Percentiles rank a stretch among this genome's conserved stretches.
Evolutionary conservation across 2,329 filamentous ascomycete genomes (phyloP).

Genomic region (Capronia coronata): DNA sequence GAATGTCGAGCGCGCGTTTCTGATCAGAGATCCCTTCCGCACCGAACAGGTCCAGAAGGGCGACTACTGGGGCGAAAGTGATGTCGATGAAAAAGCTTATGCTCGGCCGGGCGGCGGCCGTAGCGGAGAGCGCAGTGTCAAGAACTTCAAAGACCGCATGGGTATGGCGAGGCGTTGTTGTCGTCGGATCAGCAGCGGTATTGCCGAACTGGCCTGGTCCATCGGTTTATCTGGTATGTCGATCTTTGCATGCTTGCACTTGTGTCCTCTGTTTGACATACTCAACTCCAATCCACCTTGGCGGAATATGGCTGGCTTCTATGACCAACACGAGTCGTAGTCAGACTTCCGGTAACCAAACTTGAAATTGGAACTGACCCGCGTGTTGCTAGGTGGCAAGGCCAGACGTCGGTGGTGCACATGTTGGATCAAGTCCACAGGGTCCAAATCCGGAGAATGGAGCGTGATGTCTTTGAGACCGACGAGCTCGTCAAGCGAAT

Average conservation of each 20-base stretch:
- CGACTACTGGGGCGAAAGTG: constrained; percentile 22
- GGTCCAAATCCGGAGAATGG: constrained; percentile 26
- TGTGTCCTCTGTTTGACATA: too few species aligned
- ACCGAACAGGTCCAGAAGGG: constrained; percentile 17
- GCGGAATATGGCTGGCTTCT: too few species aligned
- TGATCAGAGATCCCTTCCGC: constrained; percentile 15
- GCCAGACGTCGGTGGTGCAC: constrained; percentile 8
- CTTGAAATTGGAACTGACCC: not conserved
- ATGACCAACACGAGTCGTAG: too few species aligned
- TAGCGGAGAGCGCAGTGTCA: not conserved
- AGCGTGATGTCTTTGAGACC: constrained; percentile 22
- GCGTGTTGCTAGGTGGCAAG: constrained; percentile 18
- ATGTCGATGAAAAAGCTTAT: constrained; percentile 16
- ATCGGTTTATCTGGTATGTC: constrained; percentile 23
- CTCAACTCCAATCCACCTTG: too few species aligned
- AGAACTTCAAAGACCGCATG: constrained; percentile 16
- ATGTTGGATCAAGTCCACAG: constrained; percentile 24
- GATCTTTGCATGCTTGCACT: not conserved
- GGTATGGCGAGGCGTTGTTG: constrained; percentile 21
- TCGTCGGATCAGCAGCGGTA: constrained; percentile 18
- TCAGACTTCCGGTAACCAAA: too few species aligned
- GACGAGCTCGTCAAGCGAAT: constrained; percentile 22
- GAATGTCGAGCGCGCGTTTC: constrained; percentile 23
- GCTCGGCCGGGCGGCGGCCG: not conserved
- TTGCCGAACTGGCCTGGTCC: constrained; percentile 22